These are phyloP conservation scores for Schwanniomyces vanrijiae DNA, from an alignment of 805 yeast genomes.

Conservation along the genomic window DNA sequence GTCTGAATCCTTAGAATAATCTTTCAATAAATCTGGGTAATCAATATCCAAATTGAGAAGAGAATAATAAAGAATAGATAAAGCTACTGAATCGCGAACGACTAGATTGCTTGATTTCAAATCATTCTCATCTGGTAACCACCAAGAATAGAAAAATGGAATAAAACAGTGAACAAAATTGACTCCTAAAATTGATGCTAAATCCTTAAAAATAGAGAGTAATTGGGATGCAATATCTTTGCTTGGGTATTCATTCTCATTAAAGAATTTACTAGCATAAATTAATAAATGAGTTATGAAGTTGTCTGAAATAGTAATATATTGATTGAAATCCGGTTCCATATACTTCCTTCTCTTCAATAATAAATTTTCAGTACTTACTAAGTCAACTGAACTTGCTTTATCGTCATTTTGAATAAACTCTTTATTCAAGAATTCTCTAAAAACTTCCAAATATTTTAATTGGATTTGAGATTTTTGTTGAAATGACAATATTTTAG, in stretches of 20 bases:
- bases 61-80: conserved; percentile 23
- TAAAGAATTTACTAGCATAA: conserved; percentile 32
- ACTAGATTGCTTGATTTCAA: conserved; percentile 9
- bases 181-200: conserved; percentile 41
- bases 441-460: conserved; percentile 39
- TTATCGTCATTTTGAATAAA: conserved; percentile 13
- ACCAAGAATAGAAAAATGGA: conserved; percentile 49
- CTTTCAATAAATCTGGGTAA: conserved; percentile 22
- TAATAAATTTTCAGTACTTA: conserved; percentile 13
- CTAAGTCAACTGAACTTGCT: conserved; percentile 8
- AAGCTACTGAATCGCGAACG: conserved; percentile 34
- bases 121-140: conserved; percentile 15
- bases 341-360: conserved; percentile 12
- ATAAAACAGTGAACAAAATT: conserved; percentile 47
- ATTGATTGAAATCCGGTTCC: conserved; percentile 43
- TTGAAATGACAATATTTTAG: conserved; percentile 14
- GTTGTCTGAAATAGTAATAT: conserved; percentile 42
- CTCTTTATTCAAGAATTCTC: conserved; percentile 34
- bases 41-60: conserved; percentile 27
- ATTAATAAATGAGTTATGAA: conserved; percentile 39
- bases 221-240: conserved; percentile 22
- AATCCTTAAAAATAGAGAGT: conserved; percentile 19
- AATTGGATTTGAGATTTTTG: conserved; percentile 35
- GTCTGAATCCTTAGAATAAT: conserved; percentile 18
- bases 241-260: conserved; percentile 20